Conservation (phyloP, 805 yeast species). For the Maudiozyma bulderi region DNA sequence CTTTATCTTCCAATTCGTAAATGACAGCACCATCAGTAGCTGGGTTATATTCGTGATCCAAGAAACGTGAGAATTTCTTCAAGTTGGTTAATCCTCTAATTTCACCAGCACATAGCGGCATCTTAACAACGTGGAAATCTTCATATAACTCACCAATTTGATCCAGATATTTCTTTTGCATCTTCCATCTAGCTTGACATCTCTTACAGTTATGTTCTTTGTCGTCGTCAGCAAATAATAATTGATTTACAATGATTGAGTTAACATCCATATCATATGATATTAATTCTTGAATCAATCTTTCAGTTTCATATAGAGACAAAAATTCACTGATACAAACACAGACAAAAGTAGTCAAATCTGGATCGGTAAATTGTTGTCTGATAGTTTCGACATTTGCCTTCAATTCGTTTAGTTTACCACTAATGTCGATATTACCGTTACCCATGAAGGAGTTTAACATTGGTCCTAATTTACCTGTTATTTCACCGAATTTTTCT, state of each 20-base stretch:
- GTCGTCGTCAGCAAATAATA: conserved; percentile 68
- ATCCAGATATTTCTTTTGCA: conserved; percentile 90
- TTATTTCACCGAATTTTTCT: conserved; percentile 76
- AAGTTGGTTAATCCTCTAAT: conserved; percentile 87
- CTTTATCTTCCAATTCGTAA: conserved; percentile 29
- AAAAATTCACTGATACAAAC: conserved; percentile 96
- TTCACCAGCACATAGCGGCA: conserved; percentile 92
- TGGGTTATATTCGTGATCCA: conserved; percentile 70
- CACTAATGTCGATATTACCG: conserved; percentile 57
- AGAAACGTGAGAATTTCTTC: conserved; percentile 71
- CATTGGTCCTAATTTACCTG: conserved; percentile 86
- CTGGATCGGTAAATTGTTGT: conserved; percentile 92
- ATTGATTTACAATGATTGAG: conserved; percentile 90
- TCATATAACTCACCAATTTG: conserved; percentile 95
- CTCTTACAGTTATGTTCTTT: conserved; percentile 72
- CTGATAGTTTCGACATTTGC: conserved; percentile 68
- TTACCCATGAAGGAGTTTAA: conserved; percentile 69
- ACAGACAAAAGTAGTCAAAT: conserved; percentile 88
- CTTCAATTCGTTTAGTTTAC: conserved; percentile 34
- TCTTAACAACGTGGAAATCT: conserved; percentile 90
- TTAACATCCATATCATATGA: conserved; percentile 94
- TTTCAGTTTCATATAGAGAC: conserved; percentile 92
- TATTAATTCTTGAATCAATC: conserved; percentile 93
- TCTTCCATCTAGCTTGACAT: conserved; percentile 86
- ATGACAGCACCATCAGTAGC: conserved; percentile 37